These are phyloP conservation scores for Boletales sp. DNA, from an alignment of 768 basidiomycete species.

Conservation along the genomic window DNA sequence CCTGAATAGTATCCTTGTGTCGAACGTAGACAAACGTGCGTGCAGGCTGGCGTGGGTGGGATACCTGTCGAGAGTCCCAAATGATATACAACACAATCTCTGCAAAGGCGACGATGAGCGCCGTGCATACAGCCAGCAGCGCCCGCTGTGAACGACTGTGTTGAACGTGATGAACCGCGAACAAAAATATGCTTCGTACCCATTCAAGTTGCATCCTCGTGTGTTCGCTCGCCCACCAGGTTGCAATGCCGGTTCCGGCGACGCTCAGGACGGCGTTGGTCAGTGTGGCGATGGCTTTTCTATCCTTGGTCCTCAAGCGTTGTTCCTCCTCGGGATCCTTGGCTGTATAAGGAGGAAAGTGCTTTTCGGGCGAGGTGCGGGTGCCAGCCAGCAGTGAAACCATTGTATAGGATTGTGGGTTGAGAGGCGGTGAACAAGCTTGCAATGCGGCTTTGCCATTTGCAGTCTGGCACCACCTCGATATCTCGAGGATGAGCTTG, in stretches of 20 bases:
- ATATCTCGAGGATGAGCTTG: conserved; percentile 51
- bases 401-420: conserved; percentile 61
- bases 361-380: conserved; percentile 73
- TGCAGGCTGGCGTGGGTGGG: conserved; percentile 3
- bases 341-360: conserved; percentile 51
- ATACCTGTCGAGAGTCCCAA: conserved; percentile 54
- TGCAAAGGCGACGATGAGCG: conserved; percentile 64
- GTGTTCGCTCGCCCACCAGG: conserved; percentile 69
- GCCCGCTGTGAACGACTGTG: conserved; percentile 41
- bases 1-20: conserved; percentile 3
- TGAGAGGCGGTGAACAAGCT: conserved; percentile 43
- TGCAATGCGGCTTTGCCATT: conserved; percentile 38
- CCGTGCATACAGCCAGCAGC: conserved; percentile 56
- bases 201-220: conserved; percentile 70
- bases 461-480: conserved; percentile 64
- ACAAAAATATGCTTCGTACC: conserved; percentile 42
- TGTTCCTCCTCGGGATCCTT: conserved; percentile 47
- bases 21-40: conserved; percentile 2
- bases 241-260: conserved; percentile 58
- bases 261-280: conserved; percentile 72
- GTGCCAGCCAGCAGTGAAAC: conserved; percentile 74
- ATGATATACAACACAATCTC: conserved; percentile 71
- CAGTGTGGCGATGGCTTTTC: conserved; percentile 64
- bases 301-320: conserved; percentile 47
- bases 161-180: not conserved